These are phyloP conservation scores for Forsythia suspensa DNA, from an alignment of 257 asterid species.

Conservation along the genomic window DNA sequence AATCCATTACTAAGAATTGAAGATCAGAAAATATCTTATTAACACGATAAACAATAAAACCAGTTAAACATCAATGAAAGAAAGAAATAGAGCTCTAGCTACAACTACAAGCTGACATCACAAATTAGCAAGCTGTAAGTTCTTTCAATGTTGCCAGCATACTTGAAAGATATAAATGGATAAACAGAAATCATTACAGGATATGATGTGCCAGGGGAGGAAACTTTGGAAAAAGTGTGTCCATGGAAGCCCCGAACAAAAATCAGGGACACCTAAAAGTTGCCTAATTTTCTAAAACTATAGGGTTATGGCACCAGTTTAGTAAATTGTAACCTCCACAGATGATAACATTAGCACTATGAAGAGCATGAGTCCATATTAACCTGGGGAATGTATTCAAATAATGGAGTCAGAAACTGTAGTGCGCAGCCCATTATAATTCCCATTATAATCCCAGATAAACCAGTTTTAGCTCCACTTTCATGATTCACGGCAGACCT, in stretches of 20 bases:
- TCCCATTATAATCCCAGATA: conserved; percentile 94
- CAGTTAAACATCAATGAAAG: background rate
- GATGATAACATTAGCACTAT: conserved; percentile 10
- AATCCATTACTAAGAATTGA: conserved; percentile 11
- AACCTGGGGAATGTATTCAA: conserved; percentile 97
- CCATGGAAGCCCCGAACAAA: background rate
- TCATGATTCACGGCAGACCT: conserved; percentile 99
- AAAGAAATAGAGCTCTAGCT: conserved; percentile 16
- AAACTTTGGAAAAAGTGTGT: conserved; percentile 8
- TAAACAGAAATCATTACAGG: background rate
- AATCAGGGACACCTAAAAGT: background rate
- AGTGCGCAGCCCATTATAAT: conserved; percentile 94
- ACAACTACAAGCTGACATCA: conserved; percentile 7
- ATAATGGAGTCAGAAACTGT: conserved; percentile 86
- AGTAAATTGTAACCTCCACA: conserved; percentile 5
- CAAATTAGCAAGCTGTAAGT: conserved; percentile 12
- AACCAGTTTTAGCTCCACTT: conserved; percentile 99
- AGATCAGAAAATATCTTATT: background rate
- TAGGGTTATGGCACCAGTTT: conserved; percentile 17
- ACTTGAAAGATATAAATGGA: conserved; percentile 5
- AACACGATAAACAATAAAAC: background rate
- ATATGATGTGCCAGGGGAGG: conserved; percentile 2
- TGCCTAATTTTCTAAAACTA: conserved; percentile 12
- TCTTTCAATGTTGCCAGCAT: conserved; percentile 7
- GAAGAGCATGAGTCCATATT: conserved; percentile 18